Conservation (phyloP, 2,329 filamentous ascomycete species). For the Pseudonectria buxi region DNA sequence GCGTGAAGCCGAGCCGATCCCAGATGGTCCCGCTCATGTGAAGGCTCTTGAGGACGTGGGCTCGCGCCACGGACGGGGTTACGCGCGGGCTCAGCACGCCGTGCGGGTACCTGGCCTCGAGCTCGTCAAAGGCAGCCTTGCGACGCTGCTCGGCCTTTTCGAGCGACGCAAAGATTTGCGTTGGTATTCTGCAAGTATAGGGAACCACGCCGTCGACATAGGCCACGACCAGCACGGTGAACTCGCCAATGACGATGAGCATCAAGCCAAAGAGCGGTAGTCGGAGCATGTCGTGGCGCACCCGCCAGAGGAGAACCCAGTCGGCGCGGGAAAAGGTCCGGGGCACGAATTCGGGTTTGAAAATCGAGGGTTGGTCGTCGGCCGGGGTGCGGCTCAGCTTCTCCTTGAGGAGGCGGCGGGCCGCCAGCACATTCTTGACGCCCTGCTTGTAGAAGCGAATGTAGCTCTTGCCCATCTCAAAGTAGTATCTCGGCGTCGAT, state of each 20-base stretch:
- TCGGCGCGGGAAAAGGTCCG: constrained; percentile 51
- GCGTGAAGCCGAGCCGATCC: constrained; percentile 43
- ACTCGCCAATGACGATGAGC: constrained; percentile 74
- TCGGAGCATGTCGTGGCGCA: constrained; percentile 65
- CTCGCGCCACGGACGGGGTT: constrained; percentile 22
- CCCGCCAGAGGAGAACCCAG: constrained; percentile 63
- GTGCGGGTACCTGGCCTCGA: constrained; percentile 27
- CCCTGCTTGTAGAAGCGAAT: constrained; percentile 82
- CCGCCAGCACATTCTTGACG: constrained; percentile 65
- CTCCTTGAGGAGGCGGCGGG: constrained; percentile 47
- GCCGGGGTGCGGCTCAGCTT: constrained; percentile 38
- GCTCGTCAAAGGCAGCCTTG: constrained; percentile 38
- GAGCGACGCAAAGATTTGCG: constrained; percentile 56
- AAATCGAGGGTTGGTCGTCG: constrained; percentile 45
- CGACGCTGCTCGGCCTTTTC: constrained; percentile 50
- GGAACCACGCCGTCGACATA: constrained; percentile 67
- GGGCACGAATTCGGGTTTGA: constrained; percentile 27
- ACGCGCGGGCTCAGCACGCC: constrained; percentile 30
- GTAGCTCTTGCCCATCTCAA: constrained; percentile 66
- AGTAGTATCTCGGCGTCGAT: constrained; percentile 41
- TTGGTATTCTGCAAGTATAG: constrained; percentile 73
- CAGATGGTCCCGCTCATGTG: constrained; percentile 41
- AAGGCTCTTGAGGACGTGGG: constrained; percentile 37
- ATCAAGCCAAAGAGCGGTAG: constrained; percentile 73
- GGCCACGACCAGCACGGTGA: constrained; percentile 74